phyloP scores from a whole-genome alignment of 108 stramenopile species.

The Aurantiochytrium sp. region DNA sequence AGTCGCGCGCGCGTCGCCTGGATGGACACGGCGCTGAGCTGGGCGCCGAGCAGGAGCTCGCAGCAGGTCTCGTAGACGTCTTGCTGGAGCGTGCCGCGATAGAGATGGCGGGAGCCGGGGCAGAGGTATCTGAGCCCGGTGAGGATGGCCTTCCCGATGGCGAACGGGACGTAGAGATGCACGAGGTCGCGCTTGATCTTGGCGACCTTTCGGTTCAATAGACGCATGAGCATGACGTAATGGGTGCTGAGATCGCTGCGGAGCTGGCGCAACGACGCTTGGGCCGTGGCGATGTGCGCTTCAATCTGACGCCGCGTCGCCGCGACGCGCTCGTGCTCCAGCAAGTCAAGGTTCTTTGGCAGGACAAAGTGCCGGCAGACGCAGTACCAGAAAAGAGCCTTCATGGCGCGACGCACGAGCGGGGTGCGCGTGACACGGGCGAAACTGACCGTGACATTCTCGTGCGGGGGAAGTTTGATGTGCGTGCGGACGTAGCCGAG shows the following conservation, averaged over 20 bases:
- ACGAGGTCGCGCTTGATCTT: conserved; percentile 50
- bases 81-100: conserved; percentile 45
- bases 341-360: neutral
- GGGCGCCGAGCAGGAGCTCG: neutral
- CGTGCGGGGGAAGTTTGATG: neutral
- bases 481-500: conserved; percentile 7
- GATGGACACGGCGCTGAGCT: neutral
- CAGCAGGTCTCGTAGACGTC: conserved; percentile 42
- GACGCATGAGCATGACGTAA: neutral
- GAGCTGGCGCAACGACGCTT: neutral
- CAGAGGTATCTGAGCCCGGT: conserved; percentile 58
- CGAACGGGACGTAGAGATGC: conserved; percentile 57
- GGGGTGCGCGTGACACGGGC: neutral
- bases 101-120: conserved; percentile 58
- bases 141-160: conserved; percentile 49
- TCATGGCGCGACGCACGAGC: neutral
- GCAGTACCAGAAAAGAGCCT: neutral
- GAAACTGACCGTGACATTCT: neutral
- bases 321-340: neutral
- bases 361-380: neutral
- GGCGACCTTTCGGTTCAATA: neutral
- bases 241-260: neutral
- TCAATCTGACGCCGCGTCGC: neutral
- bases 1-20: neutral
- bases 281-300: neutral